Evolutionary conservation across 2,329 filamentous ascomycete species (phyloP).

Genomic region (Neopestalotiopsis sp.): DNA sequence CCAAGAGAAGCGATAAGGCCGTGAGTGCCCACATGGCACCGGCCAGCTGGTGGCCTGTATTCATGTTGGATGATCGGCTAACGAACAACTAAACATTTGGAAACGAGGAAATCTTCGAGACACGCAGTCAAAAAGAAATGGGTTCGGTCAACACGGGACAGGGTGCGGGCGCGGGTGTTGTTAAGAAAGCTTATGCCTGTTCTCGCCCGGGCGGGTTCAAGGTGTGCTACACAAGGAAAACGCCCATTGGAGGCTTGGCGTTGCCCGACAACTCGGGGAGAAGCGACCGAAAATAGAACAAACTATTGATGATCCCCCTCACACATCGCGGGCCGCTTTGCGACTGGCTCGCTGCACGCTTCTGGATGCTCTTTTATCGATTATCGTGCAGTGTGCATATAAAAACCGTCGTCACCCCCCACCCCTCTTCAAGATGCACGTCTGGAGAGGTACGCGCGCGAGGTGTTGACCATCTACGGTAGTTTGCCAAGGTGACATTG

Average conservation of each 20-base stretch:
- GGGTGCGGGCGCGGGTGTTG: neutral
- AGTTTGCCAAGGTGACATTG: neutral
- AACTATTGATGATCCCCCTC: slow-evolving; percentile 1
- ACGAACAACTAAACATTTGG: neutral
- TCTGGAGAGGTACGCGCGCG: neutral
- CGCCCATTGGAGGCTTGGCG: neutral
- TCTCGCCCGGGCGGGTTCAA: neutral
- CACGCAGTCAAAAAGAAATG: neutral
- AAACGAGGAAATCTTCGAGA: neutral
- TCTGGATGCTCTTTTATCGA: neutral
- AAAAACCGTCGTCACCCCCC: neutral
- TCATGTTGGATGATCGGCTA: slow-evolving; percentile 28
- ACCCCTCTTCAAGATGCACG: neutral
- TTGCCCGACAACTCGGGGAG: slow-evolving; percentile 4
- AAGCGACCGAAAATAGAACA: slow-evolving; percentile 9
- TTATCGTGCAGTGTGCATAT: neutral
- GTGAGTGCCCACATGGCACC: slow-evolving; percentile 42
- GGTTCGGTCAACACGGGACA: neutral
- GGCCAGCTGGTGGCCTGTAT: slow-evolving; percentile 36
- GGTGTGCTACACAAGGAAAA: neutral
- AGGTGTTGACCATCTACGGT: neutral
- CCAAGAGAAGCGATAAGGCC: slow-evolving; percentile 33
- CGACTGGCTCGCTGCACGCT: neutral
- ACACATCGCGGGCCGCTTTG: neutral
- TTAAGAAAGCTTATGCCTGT: neutral